A percentile compares a stretch with the other conserved stretches of the same genome.
Conservation (phyloP, 495 filamentous ascomycete genomes). For the Penicillium lividum region DNA sequence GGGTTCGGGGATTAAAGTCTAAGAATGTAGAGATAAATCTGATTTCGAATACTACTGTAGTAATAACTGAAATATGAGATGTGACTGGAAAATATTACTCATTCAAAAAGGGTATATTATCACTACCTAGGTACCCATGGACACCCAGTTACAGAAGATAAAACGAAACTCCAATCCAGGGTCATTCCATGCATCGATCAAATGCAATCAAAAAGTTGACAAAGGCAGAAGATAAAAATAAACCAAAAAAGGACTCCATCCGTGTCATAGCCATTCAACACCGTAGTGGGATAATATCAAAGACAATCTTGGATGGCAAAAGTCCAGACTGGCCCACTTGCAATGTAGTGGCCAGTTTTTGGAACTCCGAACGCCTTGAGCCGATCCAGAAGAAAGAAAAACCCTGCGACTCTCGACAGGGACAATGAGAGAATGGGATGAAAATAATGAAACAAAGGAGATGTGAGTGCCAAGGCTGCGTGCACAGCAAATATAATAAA, state of each 20-base stretch:
- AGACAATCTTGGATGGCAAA: background rate
- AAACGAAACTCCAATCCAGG: slow-evolving; percentile 18
- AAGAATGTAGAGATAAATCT: no score
- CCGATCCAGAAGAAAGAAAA: slow-evolving; percentile 16
- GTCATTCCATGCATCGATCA: slow-evolving; percentile 24
- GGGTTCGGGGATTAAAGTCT: no score
- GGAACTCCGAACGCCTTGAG: slow-evolving; percentile 22
- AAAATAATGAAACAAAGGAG: background rate
- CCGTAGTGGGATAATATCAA: background rate
- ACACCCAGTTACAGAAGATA: slow-evolving; percentile 18
- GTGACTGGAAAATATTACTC: background rate
- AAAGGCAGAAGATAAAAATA: slow-evolving; percentile 4
- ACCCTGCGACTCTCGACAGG: slow-evolving; percentile 6
- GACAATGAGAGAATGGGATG: background rate
- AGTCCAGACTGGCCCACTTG: slow-evolving; percentile 3
- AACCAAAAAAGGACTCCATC: slow-evolving; percentile 10
- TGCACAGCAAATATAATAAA: background rate
- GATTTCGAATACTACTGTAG: no score
- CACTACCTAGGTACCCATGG: slow-evolving; percentile 19
- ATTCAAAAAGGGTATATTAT: slow-evolving; percentile 29
- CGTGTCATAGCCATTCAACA: slow-evolving; percentile 2
- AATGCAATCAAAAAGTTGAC: slow-evolving; percentile 18
- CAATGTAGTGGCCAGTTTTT: slow-evolving; percentile 16
- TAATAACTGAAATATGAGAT: background rate
- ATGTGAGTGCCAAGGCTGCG: slow-evolving; percentile 1